Percentiles rank a stretch among this genome's conserved stretches.
Conservation (phyloP, 352 stramenopile genomes). For the Phytophthora cactorum region DNA sequence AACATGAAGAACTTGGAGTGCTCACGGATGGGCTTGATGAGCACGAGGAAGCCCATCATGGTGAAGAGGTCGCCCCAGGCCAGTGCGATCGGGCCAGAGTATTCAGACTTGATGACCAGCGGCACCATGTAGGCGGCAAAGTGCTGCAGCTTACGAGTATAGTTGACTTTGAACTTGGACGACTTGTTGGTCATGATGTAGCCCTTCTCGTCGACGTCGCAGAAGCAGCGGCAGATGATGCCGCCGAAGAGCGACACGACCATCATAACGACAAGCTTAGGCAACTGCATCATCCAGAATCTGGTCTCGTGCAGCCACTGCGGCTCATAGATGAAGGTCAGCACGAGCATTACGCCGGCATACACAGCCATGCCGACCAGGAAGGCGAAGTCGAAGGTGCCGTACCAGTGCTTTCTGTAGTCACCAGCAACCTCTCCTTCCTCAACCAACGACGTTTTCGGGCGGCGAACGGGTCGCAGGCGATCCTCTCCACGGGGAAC, state of each 20-base stretch:
- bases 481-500: constrained; percentile 34
- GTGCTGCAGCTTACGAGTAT: too few relatives aligned
- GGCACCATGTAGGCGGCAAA: too few relatives aligned
- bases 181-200: too few relatives aligned
- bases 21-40: too few relatives aligned
- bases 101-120: too few relatives aligned
- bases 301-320: constrained; percentile 48
- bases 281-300: constrained; percentile 78
- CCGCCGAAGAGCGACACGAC: constrained; percentile 70
- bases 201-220: too few relatives aligned
- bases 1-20: too few relatives aligned
- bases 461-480: constrained; percentile 37
- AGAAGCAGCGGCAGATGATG: constrained; percentile 82
- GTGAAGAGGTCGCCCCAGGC: too few relatives aligned
- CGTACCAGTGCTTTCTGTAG: constrained; percentile 55
- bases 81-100: too few relatives aligned
- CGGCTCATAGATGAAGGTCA: constrained; percentile 70
- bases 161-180: too few relatives aligned
- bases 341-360: constrained; percentile 49
- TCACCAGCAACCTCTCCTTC: constrained; percentile 66
- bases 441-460: constrained; percentile 64
- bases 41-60: too few relatives aligned
- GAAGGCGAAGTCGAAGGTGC: constrained; percentile 72
- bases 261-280: constrained; percentile 81
- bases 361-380: constrained; percentile 64